Conservation (phyloP, 2,329 filamentous ascomycete genomes). For the Tolypocladium ovalisporum region DNA sequence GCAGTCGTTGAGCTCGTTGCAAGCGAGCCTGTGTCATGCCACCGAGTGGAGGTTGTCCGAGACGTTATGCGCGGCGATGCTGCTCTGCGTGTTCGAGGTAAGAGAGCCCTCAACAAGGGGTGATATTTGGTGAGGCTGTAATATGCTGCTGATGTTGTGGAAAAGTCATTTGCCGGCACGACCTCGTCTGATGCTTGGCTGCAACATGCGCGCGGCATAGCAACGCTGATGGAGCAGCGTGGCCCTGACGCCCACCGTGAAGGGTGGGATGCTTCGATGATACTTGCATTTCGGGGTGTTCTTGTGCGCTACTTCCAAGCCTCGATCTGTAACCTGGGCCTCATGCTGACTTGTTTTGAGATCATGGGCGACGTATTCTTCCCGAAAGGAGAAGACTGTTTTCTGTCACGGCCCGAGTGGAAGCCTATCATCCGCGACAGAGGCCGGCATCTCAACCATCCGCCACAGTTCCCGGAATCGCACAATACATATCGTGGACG, state of each 20-base stretch:
- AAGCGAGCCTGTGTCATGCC: slow-evolving; percentile 23
- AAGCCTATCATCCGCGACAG: slow-evolving; percentile 18
- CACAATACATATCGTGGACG: slow-evolving; percentile 17
- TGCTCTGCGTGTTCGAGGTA: slow-evolving; percentile 29
- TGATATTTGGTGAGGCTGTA: too few species aligned
- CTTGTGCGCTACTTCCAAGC: slow-evolving; percentile 9
- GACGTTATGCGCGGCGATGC: slow-evolving; percentile 29
- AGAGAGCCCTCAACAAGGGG: neutral
- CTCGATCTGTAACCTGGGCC: too few species aligned
- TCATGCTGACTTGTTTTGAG: slow-evolving; percentile 8
- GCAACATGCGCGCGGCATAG: slow-evolving; percentile 26
- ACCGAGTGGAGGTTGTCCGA: slow-evolving; percentile 26
- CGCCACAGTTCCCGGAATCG: slow-evolving; percentile 9
- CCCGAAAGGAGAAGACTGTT: slow-evolving; percentile 20
- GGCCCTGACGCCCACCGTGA: slow-evolving; percentile 22
- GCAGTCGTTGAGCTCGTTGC: slow-evolving; percentile 22
- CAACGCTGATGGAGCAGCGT: slow-evolving; percentile 25
- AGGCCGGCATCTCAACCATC: slow-evolving; percentile 14
- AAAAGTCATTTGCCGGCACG: slow-evolving; percentile 31
- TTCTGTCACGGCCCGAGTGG: slow-evolving; percentile 25
- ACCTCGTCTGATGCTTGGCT: slow-evolving; percentile 23
- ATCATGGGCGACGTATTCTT: slow-evolving; percentile 28
- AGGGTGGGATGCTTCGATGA: slow-evolving; percentile 24
- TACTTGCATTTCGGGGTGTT: slow-evolving; percentile 25
- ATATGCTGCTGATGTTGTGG: slow-evolving; percentile 3